A percentile compares a stretch with the other conserved stretches of the same genome.
Evolutionary conservation across 1,284 basidiomycete genomes (phyloP).

Genomic region (Moniliella sp.): DNA sequence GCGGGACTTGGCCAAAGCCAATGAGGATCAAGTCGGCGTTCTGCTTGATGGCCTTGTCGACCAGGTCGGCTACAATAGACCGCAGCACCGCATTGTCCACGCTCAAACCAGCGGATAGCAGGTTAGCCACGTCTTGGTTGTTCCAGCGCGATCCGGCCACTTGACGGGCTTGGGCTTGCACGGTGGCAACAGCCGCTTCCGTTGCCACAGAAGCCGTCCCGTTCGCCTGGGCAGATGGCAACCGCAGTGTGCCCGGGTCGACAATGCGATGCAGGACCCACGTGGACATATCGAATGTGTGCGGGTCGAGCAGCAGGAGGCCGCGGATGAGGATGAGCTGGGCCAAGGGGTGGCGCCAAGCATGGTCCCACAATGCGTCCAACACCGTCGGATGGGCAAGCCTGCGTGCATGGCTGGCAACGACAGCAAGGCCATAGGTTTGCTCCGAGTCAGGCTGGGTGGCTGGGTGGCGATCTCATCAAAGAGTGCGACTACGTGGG

Average conservation of each 20-base stretch:
- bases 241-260: no score
- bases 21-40: conserved; percentile 84
- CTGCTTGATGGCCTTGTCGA: conserved; percentile 38
- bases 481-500: no score
- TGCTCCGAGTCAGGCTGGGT: no score
- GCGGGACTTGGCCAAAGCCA: conserved; percentile 69
- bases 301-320: conserved; percentile 55
- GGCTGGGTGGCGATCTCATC: no score
- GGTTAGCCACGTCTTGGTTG: conserved; percentile 68
- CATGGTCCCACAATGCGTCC: no score
- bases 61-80: conserved; percentile 19
- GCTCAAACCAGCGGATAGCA: conserved; percentile 66
- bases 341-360: conserved; percentile 68
- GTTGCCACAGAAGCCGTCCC: conserved; percentile 14
- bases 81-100: conserved; percentile 45
- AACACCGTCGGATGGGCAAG: no score
- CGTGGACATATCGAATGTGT: no score
- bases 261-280: no score
- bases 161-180: conserved; percentile 52
- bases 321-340: conserved; percentile 71
- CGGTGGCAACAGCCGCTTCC: conserved; percentile 42
- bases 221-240: conserved; percentile 14
- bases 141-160: conserved; percentile 85
- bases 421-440: no score
- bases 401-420: no score